A percentile compares a stretch with the other conserved stretches of the same genome.
Conservation (phyloP, 352 stramenopile species). For the Phytophthora parvispora region DNA sequence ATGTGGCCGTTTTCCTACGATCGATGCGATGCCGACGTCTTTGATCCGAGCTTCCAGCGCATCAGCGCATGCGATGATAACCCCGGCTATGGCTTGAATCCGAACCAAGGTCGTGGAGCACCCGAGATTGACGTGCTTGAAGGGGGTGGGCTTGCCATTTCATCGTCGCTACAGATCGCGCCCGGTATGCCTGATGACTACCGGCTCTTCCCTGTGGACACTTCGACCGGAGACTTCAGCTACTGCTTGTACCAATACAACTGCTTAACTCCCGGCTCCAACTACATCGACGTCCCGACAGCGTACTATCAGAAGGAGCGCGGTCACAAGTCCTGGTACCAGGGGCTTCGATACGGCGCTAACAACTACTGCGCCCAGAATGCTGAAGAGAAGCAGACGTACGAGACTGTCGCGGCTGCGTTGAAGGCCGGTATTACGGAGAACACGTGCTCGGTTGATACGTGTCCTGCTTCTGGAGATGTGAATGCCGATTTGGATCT, state of each 20-base stretch:
- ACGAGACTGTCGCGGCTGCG: conserved; percentile 29
- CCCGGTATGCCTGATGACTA: conserved; percentile 74
- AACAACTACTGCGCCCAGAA: conserved; percentile 57
- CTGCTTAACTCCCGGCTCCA: conserved; percentile 53
- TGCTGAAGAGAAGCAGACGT: conserved; percentile 33
- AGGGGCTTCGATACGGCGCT: conserved; percentile 57
- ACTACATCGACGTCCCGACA: conserved; percentile 42
- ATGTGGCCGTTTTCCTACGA: conserved; percentile 97
- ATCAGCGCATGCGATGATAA: conserved; percentile 86
- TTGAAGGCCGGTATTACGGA: conserved; percentile 45
- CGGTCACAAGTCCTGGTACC: conserved; percentile 67
- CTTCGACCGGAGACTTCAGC: conserved; percentile 14
- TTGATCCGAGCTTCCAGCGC: conserved; percentile 47
- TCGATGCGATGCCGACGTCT: conserved; percentile 73
- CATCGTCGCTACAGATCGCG: conserved; percentile 90
- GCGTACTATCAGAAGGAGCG: conserved; percentile 36
- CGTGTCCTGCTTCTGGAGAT: conserved; percentile 58
- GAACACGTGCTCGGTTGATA: conserved; percentile 48
- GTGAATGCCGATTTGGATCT: conserved; percentile 51
- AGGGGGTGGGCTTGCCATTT: conserved; percentile 84
- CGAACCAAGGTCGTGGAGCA: conserved; percentile 83
- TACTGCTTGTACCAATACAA: conserved; percentile 55
- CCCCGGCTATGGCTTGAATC: conserved; percentile 92
- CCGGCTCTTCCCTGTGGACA: conserved; percentile 27
- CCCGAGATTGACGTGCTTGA: conserved; percentile 97